Conservation (phyloP, 495 filamentous ascomycete genomes). For the Sordaria brevicollis region DNA sequence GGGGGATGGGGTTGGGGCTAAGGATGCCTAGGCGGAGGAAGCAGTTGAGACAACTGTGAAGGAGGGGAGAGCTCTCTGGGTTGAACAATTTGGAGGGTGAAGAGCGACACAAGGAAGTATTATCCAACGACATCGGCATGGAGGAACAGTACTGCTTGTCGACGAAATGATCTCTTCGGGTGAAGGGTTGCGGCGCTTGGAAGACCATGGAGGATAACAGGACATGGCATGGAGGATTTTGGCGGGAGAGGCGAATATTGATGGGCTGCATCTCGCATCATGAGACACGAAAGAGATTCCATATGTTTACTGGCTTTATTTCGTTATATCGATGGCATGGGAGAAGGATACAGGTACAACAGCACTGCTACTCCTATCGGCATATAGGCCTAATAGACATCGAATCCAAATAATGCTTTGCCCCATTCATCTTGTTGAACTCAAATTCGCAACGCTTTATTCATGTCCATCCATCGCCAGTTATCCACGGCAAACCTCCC, state of each 20-base stretch:
- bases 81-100: not conserved
- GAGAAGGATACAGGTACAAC: not conserved
- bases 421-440: not conserved
- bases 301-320: not conserved
- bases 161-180: not conserved
- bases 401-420: not conserved
- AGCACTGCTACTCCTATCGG: not conserved
- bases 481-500: not conserved
- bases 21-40: not conserved
- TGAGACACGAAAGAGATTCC: not conserved
- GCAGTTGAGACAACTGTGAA: no score
- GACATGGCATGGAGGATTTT: not conserved
- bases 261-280: not conserved
- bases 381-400: not conserved
- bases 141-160: not conserved
- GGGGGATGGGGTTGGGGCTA: not conserved
- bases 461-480: not conserved
- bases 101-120: no score
- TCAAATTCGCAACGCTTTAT: not conserved
- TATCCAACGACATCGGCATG: not conserved
- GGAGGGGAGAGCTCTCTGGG: not conserved
- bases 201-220: not conserved
- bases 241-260: not conserved
- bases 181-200: not conserved
- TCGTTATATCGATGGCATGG: not conserved